These are phyloP conservation scores for Yueomyces sinensis DNA, from an alignment of 805 yeast genomes.

Conservation along the genomic window DNA sequence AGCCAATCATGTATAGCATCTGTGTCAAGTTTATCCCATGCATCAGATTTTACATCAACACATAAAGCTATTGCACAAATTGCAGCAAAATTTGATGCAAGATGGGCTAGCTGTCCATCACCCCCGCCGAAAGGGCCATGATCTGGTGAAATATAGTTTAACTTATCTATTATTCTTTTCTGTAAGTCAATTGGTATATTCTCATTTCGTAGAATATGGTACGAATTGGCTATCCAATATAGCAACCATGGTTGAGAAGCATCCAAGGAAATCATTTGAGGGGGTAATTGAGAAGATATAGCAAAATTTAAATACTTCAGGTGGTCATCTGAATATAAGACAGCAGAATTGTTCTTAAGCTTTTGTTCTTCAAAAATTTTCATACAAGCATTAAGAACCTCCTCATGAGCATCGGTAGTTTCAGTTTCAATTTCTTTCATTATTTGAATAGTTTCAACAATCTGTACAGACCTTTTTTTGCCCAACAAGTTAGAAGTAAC, in stretches of 20 bases:
- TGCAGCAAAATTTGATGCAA: conserved; percentile 76
- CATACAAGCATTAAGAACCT: conserved; percentile 12
- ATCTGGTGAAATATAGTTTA: conserved; percentile 18
- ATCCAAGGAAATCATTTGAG: conserved; percentile 44
- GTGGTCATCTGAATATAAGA: conserved; percentile 27
- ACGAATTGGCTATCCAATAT: conserved; percentile 66
- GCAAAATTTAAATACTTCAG: conserved; percentile 29
- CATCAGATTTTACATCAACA: conserved; percentile 28
- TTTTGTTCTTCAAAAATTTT: conserved; percentile 4
- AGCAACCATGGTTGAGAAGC: conserved; percentile 89
- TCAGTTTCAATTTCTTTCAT: conserved; percentile 19
- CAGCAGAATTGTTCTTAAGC: background rate
- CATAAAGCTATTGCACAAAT: conserved; percentile 45
- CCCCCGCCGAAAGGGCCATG: conserved; percentile 85
- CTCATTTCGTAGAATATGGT: conserved; percentile 27
- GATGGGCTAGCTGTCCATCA: conserved; percentile 63
- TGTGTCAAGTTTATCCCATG: conserved; percentile 34
- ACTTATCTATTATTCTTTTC: conserved; percentile 18
- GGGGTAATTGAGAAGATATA: conserved; percentile 35
- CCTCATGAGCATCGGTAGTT: conserved; percentile 16
- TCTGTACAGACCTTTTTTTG: background rate
- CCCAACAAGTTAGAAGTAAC: background rate
- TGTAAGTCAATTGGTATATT: conserved; percentile 16
- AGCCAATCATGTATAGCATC: conserved; percentile 49
- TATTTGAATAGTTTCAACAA: conserved; percentile 6